Percentiles rank a stretch among this genome's conserved stretches.
Conservation (phyloP, 1,139 yeast species). For the Kurtzmaniella natalensis region DNA sequence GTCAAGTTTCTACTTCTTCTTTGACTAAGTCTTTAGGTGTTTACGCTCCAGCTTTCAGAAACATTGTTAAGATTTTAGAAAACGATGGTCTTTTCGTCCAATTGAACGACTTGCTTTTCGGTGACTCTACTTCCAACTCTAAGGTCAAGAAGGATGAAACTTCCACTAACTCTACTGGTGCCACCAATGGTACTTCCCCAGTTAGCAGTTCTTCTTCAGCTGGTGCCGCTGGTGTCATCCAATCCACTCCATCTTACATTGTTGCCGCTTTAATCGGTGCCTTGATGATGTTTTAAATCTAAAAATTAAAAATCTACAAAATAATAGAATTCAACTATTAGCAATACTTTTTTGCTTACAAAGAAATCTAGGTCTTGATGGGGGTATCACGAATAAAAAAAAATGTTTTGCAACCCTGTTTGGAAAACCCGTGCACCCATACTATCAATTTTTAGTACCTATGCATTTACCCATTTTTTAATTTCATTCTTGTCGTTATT, state of each 20-base stretch:
- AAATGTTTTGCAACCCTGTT: too few species aligned
- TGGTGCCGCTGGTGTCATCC: not conserved
- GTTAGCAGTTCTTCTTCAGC: not conserved
- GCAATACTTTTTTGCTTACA: too few species aligned
- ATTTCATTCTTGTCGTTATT: too few species aligned
- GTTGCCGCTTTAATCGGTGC: constrained; percentile 4
- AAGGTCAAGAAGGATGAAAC: not conserved
- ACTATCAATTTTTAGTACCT: too few species aligned
- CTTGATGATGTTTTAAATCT: constrained; percentile 4
- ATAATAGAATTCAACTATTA: too few species aligned
- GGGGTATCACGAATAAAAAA: too few species aligned
- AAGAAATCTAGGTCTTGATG: too few species aligned
- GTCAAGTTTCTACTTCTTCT: constrained; percentile 14
- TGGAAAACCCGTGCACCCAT: too few species aligned
- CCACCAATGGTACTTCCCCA: not conserved
- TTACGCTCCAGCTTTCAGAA: constrained; percentile 29
- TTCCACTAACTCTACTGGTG: not conserved
- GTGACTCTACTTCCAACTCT: constrained; percentile 8
- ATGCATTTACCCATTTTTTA: too few species aligned
- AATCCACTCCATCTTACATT: not conserved
- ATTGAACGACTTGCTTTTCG: constrained; percentile 36
- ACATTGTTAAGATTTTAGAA: constrained; percentile 32
- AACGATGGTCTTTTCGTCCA: constrained; percentile 35
- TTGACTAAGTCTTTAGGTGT: constrained; percentile 16
- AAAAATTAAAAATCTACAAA: too few species aligned